Evolutionary conservation across 2,329 filamentous ascomycete genomes (phyloP).

Genomic region (Neofusicoccum cordaticola): DNA sequence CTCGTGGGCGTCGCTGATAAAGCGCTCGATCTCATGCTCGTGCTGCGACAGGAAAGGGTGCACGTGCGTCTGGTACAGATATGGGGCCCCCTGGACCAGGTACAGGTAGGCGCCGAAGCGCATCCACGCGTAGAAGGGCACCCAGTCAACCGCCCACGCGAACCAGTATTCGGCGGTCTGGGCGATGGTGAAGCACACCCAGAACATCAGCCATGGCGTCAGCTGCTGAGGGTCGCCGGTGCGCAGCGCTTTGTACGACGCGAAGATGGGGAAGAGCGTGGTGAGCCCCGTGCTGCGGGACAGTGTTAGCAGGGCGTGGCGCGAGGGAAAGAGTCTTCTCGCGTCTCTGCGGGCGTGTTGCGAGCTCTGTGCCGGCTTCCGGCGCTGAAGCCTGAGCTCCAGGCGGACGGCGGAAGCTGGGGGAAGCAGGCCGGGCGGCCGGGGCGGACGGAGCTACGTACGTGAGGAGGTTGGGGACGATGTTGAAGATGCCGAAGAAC

Average conservation of each 20-base stretch:
- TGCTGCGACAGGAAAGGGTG: conserved; percentile 87
- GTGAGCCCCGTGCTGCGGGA: conserved; percentile 71
- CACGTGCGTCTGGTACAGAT: conserved; percentile 80
- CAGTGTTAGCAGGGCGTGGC: conserved; percentile 21
- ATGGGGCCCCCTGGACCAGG: conserved; percentile 86
- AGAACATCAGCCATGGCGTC: conserved; percentile 99
- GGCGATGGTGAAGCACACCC: conserved; percentile 83
- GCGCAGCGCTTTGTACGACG: conserved; percentile 96
- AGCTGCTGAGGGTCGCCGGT: conserved; percentile 84
- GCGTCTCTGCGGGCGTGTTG: no score
- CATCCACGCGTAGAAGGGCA: conserved; percentile 92
- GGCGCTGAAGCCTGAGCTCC: conserved; percentile 1
- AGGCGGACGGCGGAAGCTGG: neutral
- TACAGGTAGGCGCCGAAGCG: conserved; percentile 86
- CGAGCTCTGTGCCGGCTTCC: neutral
- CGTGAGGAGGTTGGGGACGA: conserved; percentile 17
- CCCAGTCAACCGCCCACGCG: conserved; percentile 81
- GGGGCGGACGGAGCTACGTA: neutral
- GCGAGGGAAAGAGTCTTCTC: neutral
- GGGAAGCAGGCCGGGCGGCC: neutral
- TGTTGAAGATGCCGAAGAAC: conserved; percentile 18
- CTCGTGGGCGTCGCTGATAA: conserved; percentile 80
- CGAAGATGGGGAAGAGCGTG: conserved; percentile 92
- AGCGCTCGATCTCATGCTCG: conserved; percentile 82
- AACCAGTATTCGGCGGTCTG: conserved; percentile 83